These are phyloP conservation scores for Amborella trichopoda DNA, from an alignment of 164 flowering plant species.

Conservation along the genomic window DNA sequence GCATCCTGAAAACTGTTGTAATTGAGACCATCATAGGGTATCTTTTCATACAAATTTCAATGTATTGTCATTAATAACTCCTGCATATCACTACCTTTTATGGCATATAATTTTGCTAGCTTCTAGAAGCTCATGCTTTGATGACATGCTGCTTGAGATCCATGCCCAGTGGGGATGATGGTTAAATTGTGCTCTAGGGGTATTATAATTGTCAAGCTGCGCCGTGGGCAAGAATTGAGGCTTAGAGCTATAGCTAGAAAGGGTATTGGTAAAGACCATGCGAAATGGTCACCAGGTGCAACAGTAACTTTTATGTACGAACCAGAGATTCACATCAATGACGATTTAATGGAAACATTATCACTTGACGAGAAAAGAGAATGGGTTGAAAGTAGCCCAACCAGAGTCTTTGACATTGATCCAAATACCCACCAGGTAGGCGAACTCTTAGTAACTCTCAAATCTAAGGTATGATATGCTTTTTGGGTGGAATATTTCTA, in stretches of 20 bases:
- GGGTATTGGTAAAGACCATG: slow-evolving; percentile 96
- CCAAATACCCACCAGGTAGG: slow-evolving; percentile 59
- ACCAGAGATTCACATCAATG: slow-evolving; percentile 79
- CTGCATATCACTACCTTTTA: too few species aligned
- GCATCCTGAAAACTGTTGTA: too few species aligned
- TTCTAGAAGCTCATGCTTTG: too few species aligned
- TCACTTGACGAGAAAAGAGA: slow-evolving; percentile 59
- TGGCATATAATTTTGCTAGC: too few species aligned
- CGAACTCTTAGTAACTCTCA: too few species aligned
- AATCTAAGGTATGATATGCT: too few species aligned
- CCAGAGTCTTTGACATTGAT: slow-evolving; percentile 85
- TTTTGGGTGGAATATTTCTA: too few species aligned
- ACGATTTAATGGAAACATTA: slow-evolving; percentile 77
- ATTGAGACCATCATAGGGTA: too few species aligned
- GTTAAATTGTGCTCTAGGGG: slow-evolving; percentile 35
- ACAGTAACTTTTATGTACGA: slow-evolving; percentile 98
- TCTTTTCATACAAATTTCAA: too few species aligned
- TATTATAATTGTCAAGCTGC: slow-evolving; percentile 85
- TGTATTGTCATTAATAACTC: too few species aligned
- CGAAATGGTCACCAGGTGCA: slow-evolving; percentile 98
- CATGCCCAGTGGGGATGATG: background rate
- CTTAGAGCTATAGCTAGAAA: slow-evolving; percentile 94
- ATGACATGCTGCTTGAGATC: too few species aligned
- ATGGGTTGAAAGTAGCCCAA: slow-evolving; percentile 83
- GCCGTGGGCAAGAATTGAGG: slow-evolving; percentile 86